Percentiles rank a stretch among this genome's conserved stretches.
phyloP scores from a whole-genome alignment of 1,284 basidiomycete genomes.

The Ceratorhiza oryzae-sativae region DNA sequence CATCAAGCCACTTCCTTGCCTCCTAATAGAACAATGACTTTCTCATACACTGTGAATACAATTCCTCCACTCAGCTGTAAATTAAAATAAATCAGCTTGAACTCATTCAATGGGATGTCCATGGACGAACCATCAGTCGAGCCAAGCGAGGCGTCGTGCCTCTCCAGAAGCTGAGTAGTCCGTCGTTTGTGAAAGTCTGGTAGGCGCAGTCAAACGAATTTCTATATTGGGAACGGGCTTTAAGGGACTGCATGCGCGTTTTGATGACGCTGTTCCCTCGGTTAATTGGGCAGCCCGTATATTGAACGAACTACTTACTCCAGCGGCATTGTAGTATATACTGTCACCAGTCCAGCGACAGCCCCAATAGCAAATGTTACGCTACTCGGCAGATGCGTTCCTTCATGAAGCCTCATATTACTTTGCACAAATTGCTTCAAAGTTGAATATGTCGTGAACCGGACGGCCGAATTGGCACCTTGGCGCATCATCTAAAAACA shows the following conservation, averaged over 20 bases:
- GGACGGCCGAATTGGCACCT: slow-evolving; percentile 94
- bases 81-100: no score
- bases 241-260: slow-evolving; percentile 95
- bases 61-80: slow-evolving; percentile 82
- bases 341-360: slow-evolving; percentile 92
- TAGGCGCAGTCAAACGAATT: slow-evolving; percentile 96
- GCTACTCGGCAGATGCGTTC: slow-evolving; percentile 70
- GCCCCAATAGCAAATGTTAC: slow-evolving; percentile 96
- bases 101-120: not conserved
- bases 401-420: slow-evolving; percentile 74
- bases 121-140: slow-evolving; percentile 76
- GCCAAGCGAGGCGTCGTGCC: slow-evolving; percentile 90
- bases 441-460: slow-evolving; percentile 96
- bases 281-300: not conserved
- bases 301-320: slow-evolving; percentile 67
- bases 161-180: slow-evolving; percentile 89
- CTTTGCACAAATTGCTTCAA: slow-evolving; percentile 93
- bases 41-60: slow-evolving; percentile 93
- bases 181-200: slow-evolving; percentile 90
- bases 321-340: slow-evolving; percentile 92
- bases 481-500: slow-evolving; percentile 87
- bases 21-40: slow-evolving; percentile 58
- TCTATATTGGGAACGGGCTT: slow-evolving; percentile 81
- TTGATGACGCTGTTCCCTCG: slow-evolving; percentile 80
- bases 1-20: slow-evolving; percentile 34